Evolutionary conservation across 345 rosid genomes (phyloP).

Genomic region (Sonneratia alba): DNA sequence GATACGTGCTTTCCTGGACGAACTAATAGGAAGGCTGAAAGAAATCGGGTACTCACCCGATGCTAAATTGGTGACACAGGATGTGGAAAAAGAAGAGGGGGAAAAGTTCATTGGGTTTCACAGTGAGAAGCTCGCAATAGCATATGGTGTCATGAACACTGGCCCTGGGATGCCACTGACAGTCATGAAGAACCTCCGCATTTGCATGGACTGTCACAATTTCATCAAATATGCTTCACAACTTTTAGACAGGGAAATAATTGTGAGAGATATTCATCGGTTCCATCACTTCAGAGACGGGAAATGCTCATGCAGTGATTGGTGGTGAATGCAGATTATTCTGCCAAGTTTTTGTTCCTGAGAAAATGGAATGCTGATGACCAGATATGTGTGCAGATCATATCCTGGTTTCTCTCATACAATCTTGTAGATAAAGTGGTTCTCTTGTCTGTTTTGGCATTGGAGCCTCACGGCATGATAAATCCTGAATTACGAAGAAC

Average conservation of each 20-base stretch:
- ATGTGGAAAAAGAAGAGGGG: constrained; percentile 33
- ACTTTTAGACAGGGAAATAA: constrained; percentile 27
- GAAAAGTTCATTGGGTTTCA: constrained; percentile 31
- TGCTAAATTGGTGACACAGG: constrained; percentile 23
- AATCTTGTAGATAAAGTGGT: neutral
- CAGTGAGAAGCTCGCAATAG: constrained; percentile 34
- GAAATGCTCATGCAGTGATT: constrained; percentile 35
- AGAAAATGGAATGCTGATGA: neutral
- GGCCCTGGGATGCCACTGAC: constrained; percentile 18
- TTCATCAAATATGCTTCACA: constrained; percentile 26
- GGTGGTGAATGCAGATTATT: constrained; percentile 22
- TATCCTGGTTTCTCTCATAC: neutral
- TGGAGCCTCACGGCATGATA: neutral
- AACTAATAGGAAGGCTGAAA: constrained; percentile 22
- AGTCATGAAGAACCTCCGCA: constrained; percentile 29
- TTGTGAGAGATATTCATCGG: constrained; percentile 26
- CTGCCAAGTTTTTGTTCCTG: neutral
- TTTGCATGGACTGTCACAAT: constrained; percentile 36
- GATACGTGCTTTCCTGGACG: constrained; percentile 23
- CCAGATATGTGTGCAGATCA: neutral
- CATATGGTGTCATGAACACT: constrained; percentile 24
- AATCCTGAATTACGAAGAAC: neutral
- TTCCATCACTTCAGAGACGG: constrained; percentile 36
- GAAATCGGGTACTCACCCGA: constrained; percentile 28
- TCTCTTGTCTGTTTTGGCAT: neutral